A percentile compares a stretch with the other conserved stretches of the same genome.
phyloP scores from a whole-genome alignment of 148 eudicot species.

The Suaeda aralocaspica region DNA sequence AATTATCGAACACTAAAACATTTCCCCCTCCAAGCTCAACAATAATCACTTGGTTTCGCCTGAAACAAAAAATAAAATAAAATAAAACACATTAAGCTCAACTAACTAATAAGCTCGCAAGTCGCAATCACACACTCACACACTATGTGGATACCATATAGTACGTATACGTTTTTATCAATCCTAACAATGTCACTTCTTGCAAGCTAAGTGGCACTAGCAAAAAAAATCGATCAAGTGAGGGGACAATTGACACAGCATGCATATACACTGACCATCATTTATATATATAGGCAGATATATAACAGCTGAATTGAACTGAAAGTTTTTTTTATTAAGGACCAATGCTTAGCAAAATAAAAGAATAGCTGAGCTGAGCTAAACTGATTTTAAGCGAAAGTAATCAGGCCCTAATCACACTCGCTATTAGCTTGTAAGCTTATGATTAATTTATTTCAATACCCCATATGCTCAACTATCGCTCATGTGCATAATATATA shows the following conservation, averaged over 20 bases:
- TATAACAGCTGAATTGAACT: no score
- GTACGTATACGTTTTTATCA: neutral
- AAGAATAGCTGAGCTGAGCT: no score
- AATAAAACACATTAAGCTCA: no score
- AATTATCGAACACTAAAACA: conserved; percentile 27
- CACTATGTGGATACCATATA: neutral
- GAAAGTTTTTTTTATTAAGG: no score
- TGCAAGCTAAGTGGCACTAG: conserved; percentile 11
- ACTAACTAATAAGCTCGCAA: neutral
- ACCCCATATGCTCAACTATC: conserved; percentile 16
- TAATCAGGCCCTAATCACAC: no score
- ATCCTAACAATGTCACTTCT: conserved; percentile 6
- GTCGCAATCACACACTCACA: neutral
- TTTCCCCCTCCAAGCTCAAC: conserved; percentile 13
- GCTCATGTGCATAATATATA: conserved; percentile 10
- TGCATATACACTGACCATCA: conserved; percentile 10
- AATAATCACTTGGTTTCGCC: neutral
- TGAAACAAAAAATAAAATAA: conserved; percentile 12
- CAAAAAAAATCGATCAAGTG: neutral
- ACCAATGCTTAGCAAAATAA: no score
- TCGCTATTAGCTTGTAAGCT: conserved; percentile 1
- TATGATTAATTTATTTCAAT: neutral
- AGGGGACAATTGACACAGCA: conserved; percentile 12
- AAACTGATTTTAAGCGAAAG: no score
- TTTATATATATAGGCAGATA: conserved; percentile 7